A percentile compares a stretch with the other conserved stretches of the same genome.
These are phyloP conservation scores for Mycosphaerella sp. DNA, from an alignment of 2,329 filamentous ascomycete genomes.

Conservation along the genomic window DNA sequence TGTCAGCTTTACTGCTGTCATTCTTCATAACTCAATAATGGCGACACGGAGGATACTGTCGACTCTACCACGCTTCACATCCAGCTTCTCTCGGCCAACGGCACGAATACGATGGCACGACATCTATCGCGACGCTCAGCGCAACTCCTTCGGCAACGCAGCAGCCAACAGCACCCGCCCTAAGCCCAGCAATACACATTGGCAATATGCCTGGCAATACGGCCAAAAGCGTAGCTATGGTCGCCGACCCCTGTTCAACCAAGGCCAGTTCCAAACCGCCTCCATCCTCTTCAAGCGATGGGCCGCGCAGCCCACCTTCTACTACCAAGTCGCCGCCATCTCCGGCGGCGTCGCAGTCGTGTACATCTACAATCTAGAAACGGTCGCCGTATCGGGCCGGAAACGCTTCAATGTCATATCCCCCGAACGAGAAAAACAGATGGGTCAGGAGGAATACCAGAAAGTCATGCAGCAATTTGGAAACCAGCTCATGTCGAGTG, in stretches of 20 bases:
- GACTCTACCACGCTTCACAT: not conserved
- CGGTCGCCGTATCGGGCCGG: constrained; percentile 65
- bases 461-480: constrained; percentile 52
- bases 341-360: constrained; percentile 45
- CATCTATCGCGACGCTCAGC: constrained; percentile 2
- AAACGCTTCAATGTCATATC: constrained; percentile 65
- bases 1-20: too few species aligned
- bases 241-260: constrained; percentile 27
- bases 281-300: constrained; percentile 31
- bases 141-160: not conserved
- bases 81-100: not conserved
- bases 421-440: constrained; percentile 48
- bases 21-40: too few species aligned
- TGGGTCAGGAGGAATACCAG: constrained; percentile 51
- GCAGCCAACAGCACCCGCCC: not conserved
- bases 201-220: constrained; percentile 14
- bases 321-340: constrained; percentile 40
- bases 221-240: constrained; percentile 14
- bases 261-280: constrained; percentile 29
- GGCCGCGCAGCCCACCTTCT: constrained; percentile 43
- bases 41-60: too few species aligned
- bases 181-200: not conserved
- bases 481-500: constrained; percentile 51
- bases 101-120: constrained; percentile 9
- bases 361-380: constrained; percentile 64